Conservation (phyloP, 179 eudicot genomes). For the Corrigiola litoralis region DNA sequence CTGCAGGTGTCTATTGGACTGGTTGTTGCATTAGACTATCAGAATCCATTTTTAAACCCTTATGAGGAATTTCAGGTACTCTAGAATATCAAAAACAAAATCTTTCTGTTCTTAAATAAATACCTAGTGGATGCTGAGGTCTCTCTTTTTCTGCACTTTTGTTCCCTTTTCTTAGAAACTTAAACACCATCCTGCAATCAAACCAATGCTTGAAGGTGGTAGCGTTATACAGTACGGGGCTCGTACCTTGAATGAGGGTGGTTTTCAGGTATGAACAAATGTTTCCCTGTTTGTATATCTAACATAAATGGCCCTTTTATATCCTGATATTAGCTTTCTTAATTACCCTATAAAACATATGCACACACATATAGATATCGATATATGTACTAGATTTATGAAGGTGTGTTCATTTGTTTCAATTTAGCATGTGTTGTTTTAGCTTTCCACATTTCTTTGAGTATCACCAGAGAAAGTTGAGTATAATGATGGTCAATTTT, state of each 20-base stretch:
- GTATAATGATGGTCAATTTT: slow-evolving; percentile 59
- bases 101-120: neutral
- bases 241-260: slow-evolving; percentile 96
- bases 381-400: neutral
- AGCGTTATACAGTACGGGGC: slow-evolving; percentile 94
- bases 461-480: slow-evolving; percentile 23
- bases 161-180: slow-evolving; percentile 45
- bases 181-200: slow-evolving; percentile 84
- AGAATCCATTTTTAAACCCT: slow-evolving; percentile 84
- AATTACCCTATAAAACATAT: neutral
- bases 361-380: neutral
- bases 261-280: slow-evolving; percentile 71
- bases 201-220: slow-evolving; percentile 84
- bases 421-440: neutral
- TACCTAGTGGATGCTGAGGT: slow-evolving; percentile 5
- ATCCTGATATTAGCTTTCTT: neutral
- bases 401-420: neutral
- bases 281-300: neutral
- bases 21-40: slow-evolving; percentile 85
- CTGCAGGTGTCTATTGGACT: slow-evolving; percentile 86
- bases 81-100: neutral
- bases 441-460: neutral
- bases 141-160: neutral
- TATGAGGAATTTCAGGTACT: slow-evolving; percentile 97
- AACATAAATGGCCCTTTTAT: neutral